A percentile compares a stretch with the other conserved stretches of the same genome.
Conservation (phyloP, 2,329 filamentous ascomycete genomes). For the Diaporthe sp. region DNA sequence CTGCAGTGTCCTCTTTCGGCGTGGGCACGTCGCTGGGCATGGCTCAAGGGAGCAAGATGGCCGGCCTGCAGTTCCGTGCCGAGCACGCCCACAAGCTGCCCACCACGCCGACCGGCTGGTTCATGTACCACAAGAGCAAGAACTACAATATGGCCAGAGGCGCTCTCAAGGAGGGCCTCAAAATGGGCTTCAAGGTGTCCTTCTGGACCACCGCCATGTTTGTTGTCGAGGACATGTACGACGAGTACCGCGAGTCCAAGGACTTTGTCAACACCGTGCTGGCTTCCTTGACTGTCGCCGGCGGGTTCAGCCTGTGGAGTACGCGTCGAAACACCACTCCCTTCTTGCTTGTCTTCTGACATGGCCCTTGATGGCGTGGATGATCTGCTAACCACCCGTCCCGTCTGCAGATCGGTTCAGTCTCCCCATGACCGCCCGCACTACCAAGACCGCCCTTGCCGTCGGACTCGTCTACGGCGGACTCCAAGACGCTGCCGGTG, state of each 20-base stretch:
- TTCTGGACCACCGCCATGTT: constrained; percentile 84
- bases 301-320: constrained; percentile 90
- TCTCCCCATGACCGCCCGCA: constrained; percentile 80
- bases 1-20: constrained; percentile 73
- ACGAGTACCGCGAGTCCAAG: constrained; percentile 76
- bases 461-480: constrained; percentile 86
- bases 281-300: constrained; percentile 87
- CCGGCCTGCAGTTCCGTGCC: constrained; percentile 88
- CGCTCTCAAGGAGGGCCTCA: constrained; percentile 82
- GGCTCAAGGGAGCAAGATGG: constrained; percentile 79
- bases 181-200: constrained; percentile 79
- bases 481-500: constrained; percentile 80
- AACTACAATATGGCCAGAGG: constrained; percentile 89
- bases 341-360: background rate
- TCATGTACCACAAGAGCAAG: constrained; percentile 98
- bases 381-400: constrained; percentile 33
- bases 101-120: constrained; percentile 88
- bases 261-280: constrained; percentile 87
- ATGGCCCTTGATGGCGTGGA: background rate
- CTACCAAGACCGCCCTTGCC: constrained; percentile 83
- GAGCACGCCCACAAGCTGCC: constrained; percentile 97
- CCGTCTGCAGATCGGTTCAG: constrained; percentile 79
- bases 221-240: constrained; percentile 86
- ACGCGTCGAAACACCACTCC: constrained; percentile 53
- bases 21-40: constrained; percentile 81